Evolutionary conservation across 176 grass and related monocot genomes (phyloP).

Genomic region (Hyparrhenia diplandra): DNA sequence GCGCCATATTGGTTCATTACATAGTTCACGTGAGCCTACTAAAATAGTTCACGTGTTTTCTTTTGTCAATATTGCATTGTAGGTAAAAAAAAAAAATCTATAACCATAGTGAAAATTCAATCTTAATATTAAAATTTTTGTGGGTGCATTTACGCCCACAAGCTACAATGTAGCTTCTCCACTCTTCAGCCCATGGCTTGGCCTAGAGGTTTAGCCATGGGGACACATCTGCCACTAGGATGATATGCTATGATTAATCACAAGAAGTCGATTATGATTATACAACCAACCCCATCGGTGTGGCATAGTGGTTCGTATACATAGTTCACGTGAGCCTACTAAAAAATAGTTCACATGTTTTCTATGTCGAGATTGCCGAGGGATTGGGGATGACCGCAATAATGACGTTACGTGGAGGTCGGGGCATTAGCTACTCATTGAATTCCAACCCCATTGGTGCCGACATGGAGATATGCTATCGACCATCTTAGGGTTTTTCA

Average conservation of each 20-base stretch:
- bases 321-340: neutral
- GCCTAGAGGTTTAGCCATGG: neutral
- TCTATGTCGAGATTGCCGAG: neutral
- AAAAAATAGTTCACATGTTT: neutral
- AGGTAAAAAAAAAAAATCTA: no score
- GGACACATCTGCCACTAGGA: neutral
- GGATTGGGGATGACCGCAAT: fast-evolving
- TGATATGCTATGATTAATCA: neutral
- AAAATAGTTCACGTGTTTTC: neutral
- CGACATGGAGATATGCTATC: neutral
- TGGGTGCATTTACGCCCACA: no score
- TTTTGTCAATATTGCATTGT: no score
- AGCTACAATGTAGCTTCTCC: no score
- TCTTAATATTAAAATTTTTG: neutral
- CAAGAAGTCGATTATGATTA: neutral
- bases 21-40: neutral
- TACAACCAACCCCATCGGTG: no score
- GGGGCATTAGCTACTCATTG: neutral
- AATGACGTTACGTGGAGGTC: neutral
- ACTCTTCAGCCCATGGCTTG: neutral
- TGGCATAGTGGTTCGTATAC: neutral
- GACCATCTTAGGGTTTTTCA: neutral
- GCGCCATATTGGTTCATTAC: neutral
- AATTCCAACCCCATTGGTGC: neutral
- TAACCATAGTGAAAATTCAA: no score